A percentile compares a stretch with the other conserved stretches of the same genome.
These are phyloP conservation scores for Actinomortierella wolfii DNA, from an alignment of 371 early-diverging fungal species.

Conservation along the genomic window DNA sequence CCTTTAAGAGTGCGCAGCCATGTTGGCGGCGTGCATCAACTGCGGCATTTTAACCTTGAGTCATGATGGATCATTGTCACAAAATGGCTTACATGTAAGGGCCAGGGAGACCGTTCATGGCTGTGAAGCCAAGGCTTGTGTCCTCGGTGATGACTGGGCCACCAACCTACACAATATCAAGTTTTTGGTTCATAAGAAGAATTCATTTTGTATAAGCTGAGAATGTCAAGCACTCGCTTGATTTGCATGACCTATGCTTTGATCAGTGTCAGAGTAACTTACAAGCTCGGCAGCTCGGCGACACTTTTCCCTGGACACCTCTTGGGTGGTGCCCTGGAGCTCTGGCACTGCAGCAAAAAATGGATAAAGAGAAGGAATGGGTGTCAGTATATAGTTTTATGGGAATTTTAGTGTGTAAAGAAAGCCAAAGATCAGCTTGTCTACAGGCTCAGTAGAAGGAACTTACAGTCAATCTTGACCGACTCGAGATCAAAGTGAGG, in stretches of 20 bases:
- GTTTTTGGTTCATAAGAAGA: neutral
- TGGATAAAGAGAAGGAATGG: neutral
- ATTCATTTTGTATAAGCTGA: no score
- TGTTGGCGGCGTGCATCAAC: no score
- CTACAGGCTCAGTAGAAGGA: no score
- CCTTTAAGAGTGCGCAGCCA: no score
- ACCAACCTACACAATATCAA: constrained; percentile 54
- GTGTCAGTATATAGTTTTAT: neutral
- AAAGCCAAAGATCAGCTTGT: neutral
- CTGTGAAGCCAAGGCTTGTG: constrained; percentile 92
- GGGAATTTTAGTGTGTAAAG: neutral
- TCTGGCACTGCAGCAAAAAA: constrained; percentile 71
- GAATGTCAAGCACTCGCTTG: neutral
- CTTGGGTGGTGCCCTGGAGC: constrained; percentile 79
- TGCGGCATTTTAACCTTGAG: no score
- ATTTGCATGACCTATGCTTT: neutral
- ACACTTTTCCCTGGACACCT: constrained; percentile 85
- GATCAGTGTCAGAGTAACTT: constrained; percentile 5
- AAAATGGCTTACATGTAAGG: constrained; percentile 73
- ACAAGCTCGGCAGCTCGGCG: constrained; percentile 71
- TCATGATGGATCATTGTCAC: neutral
- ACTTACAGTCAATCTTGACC: constrained; percentile 77
- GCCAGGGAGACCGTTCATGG: constrained; percentile 90
- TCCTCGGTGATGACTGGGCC: constrained; percentile 94
- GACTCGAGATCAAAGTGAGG: constrained; percentile 67